These are phyloP conservation scores for Elaeis guineensis DNA, from an alignment of 176 grass and related monocot species.

Conservation along the genomic window DNA sequence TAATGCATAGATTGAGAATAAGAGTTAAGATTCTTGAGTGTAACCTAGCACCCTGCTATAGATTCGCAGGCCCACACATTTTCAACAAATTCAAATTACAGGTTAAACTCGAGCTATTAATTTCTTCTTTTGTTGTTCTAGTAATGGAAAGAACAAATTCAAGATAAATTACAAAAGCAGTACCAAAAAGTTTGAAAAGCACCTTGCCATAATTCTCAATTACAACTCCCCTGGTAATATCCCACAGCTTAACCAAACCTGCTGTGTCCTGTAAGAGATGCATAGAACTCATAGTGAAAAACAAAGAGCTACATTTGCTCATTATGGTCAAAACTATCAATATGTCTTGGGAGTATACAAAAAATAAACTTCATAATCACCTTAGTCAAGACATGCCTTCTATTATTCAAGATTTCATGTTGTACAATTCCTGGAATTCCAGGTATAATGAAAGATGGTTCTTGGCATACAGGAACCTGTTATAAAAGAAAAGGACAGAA, in stretches of 20 bases:
- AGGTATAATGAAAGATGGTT: slow-evolving; percentile 59
- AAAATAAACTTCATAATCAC: slow-evolving; percentile 29
- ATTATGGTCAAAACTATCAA: too few species aligned
- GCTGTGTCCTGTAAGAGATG: slow-evolving; percentile 50
- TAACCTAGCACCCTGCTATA: too few species aligned
- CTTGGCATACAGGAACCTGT: slow-evolving; percentile 78
- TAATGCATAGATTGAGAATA: too few species aligned
- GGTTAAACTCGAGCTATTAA: too few species aligned
- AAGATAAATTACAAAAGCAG: neutral
- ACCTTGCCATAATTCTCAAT: slow-evolving; percentile 98
- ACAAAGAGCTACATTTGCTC: too few species aligned
- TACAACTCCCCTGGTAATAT: slow-evolving; percentile 77
- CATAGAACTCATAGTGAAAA: neutral
- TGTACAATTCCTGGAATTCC: slow-evolving; percentile 78
- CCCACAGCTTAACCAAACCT: slow-evolving; percentile 89
- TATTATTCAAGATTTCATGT: slow-evolving; percentile 97
- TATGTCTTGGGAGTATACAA: too few species aligned
- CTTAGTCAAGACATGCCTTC: slow-evolving; percentile 94
- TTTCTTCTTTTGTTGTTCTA: neutral
- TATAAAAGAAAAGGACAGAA: slow-evolving; percentile 5
- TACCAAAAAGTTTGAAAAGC: neutral
- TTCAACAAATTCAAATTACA: too few species aligned
- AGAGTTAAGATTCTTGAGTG: too few species aligned
- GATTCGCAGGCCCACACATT: too few species aligned
- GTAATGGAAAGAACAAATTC: neutral